Base-by-base conservation (phyloP, 169 alveolate genomes). In the Cryptosporidium felis region DNA sequence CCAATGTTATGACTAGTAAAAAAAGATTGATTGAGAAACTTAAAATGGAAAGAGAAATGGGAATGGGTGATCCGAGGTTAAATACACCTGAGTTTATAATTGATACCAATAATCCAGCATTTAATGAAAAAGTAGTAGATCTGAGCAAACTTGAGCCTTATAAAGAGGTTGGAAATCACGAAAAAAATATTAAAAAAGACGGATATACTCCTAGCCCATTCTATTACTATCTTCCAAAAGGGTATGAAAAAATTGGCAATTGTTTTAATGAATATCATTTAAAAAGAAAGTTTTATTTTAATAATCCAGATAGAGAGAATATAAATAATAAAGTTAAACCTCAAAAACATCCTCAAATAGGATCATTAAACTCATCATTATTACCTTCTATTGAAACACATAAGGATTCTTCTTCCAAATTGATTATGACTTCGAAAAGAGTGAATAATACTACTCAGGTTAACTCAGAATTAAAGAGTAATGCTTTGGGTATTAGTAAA, bases 41-140 rank as follows among this genome's bases (percentile, higher is more conserved):
- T 18, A 42, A 62, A 46, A 10, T 49, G 12, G 62, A 46, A 46
- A 65, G 81, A 21, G 59, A 23, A 47, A 56, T 12, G 32, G 56
- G 67, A n/a, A 34, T 36, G 16, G 18, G 56, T 74, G 85, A 74
- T 53, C 85, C 85, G 14, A 74, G 85, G 41, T 74, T 74, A 23
- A 53, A 53, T 51, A 74, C 30, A 4, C 63, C 59, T 4, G 85
- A 74, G n/a, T 40, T 61, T 61, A 61, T 38, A 40, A 61, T 61
- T 38, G 41, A 56, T 16, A 5, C 14, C 34, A 65, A 65, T 23
- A 41, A 21, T 10, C 59, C 62, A 2, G 46, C 6, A 26, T 65
- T 65, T 16, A 44, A 32, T 14, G 81, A 65, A 10, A 65, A 65
- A 65, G 14, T 10, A 5, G 42, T 65, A 23, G 30, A 46, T 46